Base-by-base conservation (phyloP, 1,139 yeast genomes). In the Suhomyces choctaworum region DNA sequence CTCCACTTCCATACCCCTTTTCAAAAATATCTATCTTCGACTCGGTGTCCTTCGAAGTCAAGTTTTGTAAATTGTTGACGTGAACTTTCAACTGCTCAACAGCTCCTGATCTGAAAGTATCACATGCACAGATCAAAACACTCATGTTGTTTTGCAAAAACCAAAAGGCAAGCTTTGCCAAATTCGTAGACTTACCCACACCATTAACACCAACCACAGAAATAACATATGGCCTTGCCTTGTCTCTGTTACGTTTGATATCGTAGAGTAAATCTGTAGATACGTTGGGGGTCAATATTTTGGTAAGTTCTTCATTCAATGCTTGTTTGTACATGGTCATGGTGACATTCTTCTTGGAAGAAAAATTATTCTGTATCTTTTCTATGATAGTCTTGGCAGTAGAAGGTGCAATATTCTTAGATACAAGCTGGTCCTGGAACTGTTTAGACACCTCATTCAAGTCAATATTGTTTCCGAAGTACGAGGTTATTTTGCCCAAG, bases 141-240 rank as follows among this genome's bases (percentile, higher is more conserved):
- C 79, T 81, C 56, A 87, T 74, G 56, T 90, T 81, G 59, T 92
- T 92, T 56, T 90, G 97, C 39, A 92, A 64, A 35, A 92, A 71
- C 98, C 98, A 92, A 56, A 87, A 94, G 1, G 96, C 98, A 38
- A 92, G 67, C 61, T 90, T 92, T 25, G 97, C 95, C 42, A 92
- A 69, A 53, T 89, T 94, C 3, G 98, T 94, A 0, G 97, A 90
- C 60, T 94, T 92, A 17, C 98, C 98, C 22, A 92, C 98, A 29
- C 98, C 98, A 57, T 92, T 92, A 16, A 92, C 98, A 22, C 98
- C 98, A 21, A 92, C 98, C 13, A 92, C 94, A 0, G 97, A 89
- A 40, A 92, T 88, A 11, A 92, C 97, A 50, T 88, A 92, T 1
- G 98, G 97, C 22, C 74, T 62, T 2, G 58, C 52, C n/a, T 57